phyloP scores from a whole-genome alignment of 805 yeast genomes.

The Jamesozyma piceae region DNA sequence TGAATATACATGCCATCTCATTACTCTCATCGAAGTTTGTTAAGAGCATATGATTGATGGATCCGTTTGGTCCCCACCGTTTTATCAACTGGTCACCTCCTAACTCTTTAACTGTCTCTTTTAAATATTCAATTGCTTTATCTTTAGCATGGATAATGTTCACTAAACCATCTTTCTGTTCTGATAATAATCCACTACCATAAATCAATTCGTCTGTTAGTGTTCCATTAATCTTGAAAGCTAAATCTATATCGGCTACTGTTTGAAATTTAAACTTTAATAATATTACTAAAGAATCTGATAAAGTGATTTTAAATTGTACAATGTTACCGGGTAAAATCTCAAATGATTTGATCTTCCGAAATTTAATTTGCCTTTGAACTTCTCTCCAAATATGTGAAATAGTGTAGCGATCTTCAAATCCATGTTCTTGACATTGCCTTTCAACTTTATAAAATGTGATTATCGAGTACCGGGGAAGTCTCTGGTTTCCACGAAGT shows the following conservation, averaged over 20 bases:
- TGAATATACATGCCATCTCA: too few relatives aligned
- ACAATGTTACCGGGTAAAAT: background rate
- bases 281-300: constrained; percentile 3
- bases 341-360: background rate
- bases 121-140: constrained; percentile 23
- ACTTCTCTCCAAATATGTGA: constrained; percentile 1
- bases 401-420: constrained; percentile 1
- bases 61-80: constrained; percentile 30
- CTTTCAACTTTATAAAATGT: constrained; percentile 1
- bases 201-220: background rate
- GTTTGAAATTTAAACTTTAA: constrained; percentile 1
- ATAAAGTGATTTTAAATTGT: constrained; percentile 5
- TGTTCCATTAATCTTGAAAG: background rate
- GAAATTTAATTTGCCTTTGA: background rate
- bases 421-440: constrained; percentile 15
- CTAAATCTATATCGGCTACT: background rate
- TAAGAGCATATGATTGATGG: constrained; percentile 19
- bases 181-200: background rate
- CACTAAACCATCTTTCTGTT: constrained; percentile 9
- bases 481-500: background rate
- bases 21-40: constrained; percentile 11
- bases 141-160: constrained; percentile 25
- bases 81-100: constrained; percentile 17
- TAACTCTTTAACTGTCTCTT: constrained; percentile 21
- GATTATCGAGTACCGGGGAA: background rate